These are phyloP conservation scores for Sicyos edulis DNA, from an alignment of 306 rosid genomes.

Conservation along the genomic window DNA sequence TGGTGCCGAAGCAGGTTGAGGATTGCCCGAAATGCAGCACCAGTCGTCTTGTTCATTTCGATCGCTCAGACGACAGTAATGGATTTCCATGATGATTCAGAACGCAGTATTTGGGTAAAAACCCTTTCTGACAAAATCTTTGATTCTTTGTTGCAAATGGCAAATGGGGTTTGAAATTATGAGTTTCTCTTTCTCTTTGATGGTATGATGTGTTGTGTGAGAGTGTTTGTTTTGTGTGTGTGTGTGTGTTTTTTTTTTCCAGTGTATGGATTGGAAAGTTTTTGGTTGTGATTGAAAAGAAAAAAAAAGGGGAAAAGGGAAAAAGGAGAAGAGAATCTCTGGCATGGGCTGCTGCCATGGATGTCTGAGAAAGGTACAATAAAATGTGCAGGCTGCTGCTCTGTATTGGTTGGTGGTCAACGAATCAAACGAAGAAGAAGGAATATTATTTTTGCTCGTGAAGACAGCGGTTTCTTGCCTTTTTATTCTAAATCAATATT, in stretches of 20 bases:
- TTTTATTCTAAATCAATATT: neutral
- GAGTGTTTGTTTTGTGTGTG: neutral
- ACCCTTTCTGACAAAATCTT: neutral
- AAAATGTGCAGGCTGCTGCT: neutral
- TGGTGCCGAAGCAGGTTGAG: conserved; percentile 81
- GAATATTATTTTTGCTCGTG: conserved; percentile 18
- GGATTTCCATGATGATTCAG: neutral
- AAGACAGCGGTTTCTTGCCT: conserved; percentile 7
- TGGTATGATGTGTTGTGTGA: neutral
- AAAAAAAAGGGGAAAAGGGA: too few species aligned
- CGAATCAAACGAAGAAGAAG: conserved; percentile 11
- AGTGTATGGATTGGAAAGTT: neutral
- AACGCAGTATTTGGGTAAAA: neutral
- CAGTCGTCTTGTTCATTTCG: conserved; percentile 86
- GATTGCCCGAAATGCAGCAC: conserved; percentile 77
- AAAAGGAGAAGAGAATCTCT: neutral
- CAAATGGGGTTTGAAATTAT: conserved; percentile 1
- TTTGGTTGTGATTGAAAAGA: neutral
- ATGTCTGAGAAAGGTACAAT: neutral
- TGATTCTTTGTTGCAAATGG: neutral
- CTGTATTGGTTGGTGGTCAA: conserved; percentile 16
- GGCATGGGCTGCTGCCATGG: conserved; percentile 3
- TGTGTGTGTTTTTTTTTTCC: neutral
- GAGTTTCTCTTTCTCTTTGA: neutral
- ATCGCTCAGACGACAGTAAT: conserved; percentile 25